phyloP scores from a whole-genome alignment of 192 early-diverging fungal species.

The Geosiphon pyriformis region DNA sequence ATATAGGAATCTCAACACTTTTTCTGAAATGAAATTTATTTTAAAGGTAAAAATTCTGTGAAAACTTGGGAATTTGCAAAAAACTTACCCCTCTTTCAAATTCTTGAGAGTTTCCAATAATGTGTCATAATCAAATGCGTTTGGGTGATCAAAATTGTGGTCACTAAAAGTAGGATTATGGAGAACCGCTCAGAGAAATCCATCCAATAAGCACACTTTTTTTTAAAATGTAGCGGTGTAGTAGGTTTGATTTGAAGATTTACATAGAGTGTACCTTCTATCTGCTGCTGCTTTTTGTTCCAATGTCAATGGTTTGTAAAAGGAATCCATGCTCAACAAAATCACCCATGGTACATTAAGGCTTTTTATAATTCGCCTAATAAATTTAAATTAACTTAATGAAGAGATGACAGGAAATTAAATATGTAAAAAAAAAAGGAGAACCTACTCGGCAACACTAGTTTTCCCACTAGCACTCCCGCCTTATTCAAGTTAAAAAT shows the following conservation, averaged over 20 bases:
- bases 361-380: constrained; percentile 60
- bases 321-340: constrained; percentile 93
- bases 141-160: constrained; percentile 91
- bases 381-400: too few species aligned
- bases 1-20: constrained; percentile 79
- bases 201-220: too few species aligned
- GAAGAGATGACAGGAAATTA: too few species aligned
- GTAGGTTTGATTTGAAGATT: too few species aligned
- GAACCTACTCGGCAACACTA: constrained; percentile 61
- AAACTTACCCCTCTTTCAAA: constrained; percentile 71
- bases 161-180: constrained; percentile 44
- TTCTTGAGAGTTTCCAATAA: constrained; percentile 64
- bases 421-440: too few species aligned
- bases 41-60: too few species aligned
- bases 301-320: constrained; percentile 79
- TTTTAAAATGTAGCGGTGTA: too few species aligned
- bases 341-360: constrained; percentile 82
- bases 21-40: constrained; percentile 34
- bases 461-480: constrained; percentile 84
- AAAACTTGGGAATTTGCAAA: too few species aligned
- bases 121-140: constrained; percentile 80
- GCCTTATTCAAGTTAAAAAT: constrained; percentile 31
- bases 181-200: too few species aligned
- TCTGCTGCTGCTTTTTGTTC: constrained; percentile 58
- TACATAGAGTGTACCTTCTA: constrained; percentile 34